Evolutionary conservation across 2,329 filamentous ascomycete genomes (phyloP).

Genomic region (Rhynchosporium graminicola): DNA sequence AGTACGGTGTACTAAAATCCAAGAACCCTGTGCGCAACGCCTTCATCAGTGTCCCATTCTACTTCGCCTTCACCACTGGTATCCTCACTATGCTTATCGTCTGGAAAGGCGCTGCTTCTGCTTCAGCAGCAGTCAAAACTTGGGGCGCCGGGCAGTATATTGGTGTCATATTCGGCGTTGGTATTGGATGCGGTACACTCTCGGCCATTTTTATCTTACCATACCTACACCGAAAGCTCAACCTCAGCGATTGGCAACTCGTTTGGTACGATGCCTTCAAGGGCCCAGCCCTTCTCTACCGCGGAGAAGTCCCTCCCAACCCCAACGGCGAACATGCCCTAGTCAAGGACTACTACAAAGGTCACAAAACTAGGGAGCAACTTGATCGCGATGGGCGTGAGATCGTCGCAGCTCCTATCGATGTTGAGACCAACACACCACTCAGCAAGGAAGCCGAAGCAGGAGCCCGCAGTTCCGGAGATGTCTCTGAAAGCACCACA

Average conservation of each 20-base stretch:
- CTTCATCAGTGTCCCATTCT: slow-evolving; percentile 45
- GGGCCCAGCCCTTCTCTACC: slow-evolving; percentile 46
- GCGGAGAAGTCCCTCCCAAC: slow-evolving; percentile 41
- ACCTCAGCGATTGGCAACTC: slow-evolving; percentile 47
- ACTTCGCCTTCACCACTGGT: slow-evolving; percentile 46
- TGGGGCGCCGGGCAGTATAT: slow-evolving; percentile 42
- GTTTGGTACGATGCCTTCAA: slow-evolving; percentile 46
- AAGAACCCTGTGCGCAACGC: slow-evolving; percentile 45
- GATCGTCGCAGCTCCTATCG: background rate
- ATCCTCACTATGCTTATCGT: slow-evolving; percentile 44
- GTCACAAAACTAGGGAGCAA: slow-evolving; percentile 43
- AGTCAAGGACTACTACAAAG: slow-evolving; percentile 46
- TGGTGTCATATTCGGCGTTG: slow-evolving; percentile 46
- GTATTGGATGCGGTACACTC: slow-evolving; percentile 43
- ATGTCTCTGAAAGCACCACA: background rate
- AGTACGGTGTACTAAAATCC: slow-evolving; percentile 46
- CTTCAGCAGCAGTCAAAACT: slow-evolving; percentile 40
- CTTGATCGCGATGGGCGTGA: slow-evolving; percentile 21
- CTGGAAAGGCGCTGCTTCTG: slow-evolving; percentile 46
- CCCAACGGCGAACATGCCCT: slow-evolving; percentile 36
- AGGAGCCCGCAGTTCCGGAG: background rate
- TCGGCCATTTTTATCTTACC: slow-evolving; percentile 49
- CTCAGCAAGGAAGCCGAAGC: background rate
- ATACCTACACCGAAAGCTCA: slow-evolving; percentile 47
- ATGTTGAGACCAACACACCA: slow-evolving; percentile 5